Conservation (phyloP, 2,329 filamentous ascomycete genomes). For the Hypoxylon sp. region DNA sequence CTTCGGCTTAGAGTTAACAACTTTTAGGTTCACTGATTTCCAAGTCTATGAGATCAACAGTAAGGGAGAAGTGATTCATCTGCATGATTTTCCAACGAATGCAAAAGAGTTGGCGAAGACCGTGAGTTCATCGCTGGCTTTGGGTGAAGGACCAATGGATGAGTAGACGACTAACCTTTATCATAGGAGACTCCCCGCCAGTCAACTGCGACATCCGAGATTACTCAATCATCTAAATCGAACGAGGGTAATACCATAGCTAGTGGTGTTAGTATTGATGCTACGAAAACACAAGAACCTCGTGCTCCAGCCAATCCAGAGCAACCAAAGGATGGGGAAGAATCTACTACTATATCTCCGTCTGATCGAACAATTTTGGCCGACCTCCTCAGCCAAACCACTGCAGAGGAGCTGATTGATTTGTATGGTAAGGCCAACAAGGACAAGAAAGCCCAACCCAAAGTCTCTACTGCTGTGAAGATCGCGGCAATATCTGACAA, state of each 20-base stretch:
- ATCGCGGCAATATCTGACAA: constrained; percentile 52
- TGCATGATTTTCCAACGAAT: constrained; percentile 66
- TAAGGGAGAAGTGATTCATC: constrained; percentile 81
- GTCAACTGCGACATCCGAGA: constrained; percentile 14
- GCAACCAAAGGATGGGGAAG: constrained; percentile 23
- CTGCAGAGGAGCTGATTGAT: constrained; percentile 47
- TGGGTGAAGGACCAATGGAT: background rate
- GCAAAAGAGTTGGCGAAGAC: constrained; percentile 48
- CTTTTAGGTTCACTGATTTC: constrained; percentile 85
- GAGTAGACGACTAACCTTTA: constrained; percentile 9
- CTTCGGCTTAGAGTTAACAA: constrained; percentile 30
- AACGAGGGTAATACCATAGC: constrained; percentile 2
- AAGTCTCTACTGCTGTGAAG: constrained; percentile 44
- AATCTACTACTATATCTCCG: constrained; percentile 33
- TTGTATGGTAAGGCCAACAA: constrained; percentile 48
- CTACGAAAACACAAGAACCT: constrained; percentile 8
- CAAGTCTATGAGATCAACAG: constrained; percentile 89
- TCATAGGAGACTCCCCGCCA: constrained; percentile 29
- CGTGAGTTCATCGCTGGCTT: constrained; percentile 30
- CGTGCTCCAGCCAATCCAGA: constrained; percentile 9
- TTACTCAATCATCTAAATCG: constrained; percentile 8
- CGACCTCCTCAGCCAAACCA: constrained; percentile 47
- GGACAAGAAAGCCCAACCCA: constrained; percentile 41
- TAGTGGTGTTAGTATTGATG: background rate
- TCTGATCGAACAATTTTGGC: constrained; percentile 45